Base-by-base conservation (phyloP, 805 yeast genomes). In the Yarrowia hollandica region DNA sequence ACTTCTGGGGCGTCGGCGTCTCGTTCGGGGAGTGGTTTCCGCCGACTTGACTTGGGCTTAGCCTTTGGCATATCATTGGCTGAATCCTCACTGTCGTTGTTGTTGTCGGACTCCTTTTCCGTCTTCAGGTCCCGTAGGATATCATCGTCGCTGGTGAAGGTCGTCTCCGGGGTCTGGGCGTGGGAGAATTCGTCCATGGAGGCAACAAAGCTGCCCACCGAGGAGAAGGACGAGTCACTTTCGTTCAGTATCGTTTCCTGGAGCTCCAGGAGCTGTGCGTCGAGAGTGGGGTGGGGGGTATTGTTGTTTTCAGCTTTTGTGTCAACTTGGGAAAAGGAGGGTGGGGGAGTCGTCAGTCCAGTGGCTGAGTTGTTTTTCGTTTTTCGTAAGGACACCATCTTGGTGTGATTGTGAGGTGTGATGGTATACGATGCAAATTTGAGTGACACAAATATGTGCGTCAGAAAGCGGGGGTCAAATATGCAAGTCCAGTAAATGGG, bases 171-270 rank as follows among this genome's bases (percentile, higher is more conserved):
- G n/a, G 58, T 35, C 18, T 10, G 44, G 12, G 44, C 25, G 21
- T 35, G 26, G 21, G 44, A n/a, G 30, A 25, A 18, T n/a, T 52
- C 44, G 35, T 30, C 35, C 39, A 33, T 50, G 42, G 35, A 50
- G 31, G 33, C 30, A 31, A 35, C 23, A 11, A 25, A 30, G 23
- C 21, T 15, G 35, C n/a, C 58, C 14, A 37, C 25, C 21, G 58
- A 52, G 10, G 34, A 35, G 12, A 37, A 28, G n/a, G 58, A 52
- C 33, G 58, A 52, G 58, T 52, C 58, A 35, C 44, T 35, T n/a
- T 37, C 58, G 44, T 52, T 52, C 34, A 52, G 44, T 16, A 52
- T 52, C 26, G 58, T 31, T 19, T 52, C 58, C 34, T 28, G 44
- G 11, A 52, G 58, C 8, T 22, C 26, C 22, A 25, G 44, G 21